phyloP scores from a whole-genome alignment of 148 eudicot genomes.

The Persicaria tinctoria region DNA sequence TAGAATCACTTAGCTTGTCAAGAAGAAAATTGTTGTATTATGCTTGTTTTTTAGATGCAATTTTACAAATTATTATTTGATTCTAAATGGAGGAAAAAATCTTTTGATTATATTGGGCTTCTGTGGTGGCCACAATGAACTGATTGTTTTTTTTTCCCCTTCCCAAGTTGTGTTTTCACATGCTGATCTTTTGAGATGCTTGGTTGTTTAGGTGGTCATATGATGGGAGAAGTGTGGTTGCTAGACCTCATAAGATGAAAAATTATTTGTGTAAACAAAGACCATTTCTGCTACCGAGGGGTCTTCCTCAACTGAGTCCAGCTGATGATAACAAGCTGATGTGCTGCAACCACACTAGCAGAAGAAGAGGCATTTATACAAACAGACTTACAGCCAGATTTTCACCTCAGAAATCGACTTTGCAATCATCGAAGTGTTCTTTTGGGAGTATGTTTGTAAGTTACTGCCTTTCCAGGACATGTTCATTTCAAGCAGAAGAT shows the following conservation, averaged over 20 bases:
- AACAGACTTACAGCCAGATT: conserved; percentile 37
- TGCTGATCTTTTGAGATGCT: background rate
- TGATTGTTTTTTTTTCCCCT: background rate
- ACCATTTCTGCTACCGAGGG: conserved; percentile 15
- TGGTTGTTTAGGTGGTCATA: conserved; percentile 28
- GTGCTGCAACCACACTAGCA: conserved; percentile 35
- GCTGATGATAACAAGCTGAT: conserved; percentile 18
- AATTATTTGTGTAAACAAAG: conserved; percentile 22
- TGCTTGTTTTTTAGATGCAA: background rate
- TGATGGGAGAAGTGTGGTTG: conserved; percentile 20
- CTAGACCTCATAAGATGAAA: conserved; percentile 22
- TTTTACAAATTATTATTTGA: background rate
- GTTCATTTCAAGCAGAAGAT: background rate
- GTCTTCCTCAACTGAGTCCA: conserved; percentile 16
- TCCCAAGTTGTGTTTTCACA: background rate
- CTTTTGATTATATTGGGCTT: background rate
- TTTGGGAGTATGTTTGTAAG: conserved; percentile 46
- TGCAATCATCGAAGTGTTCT: conserved; percentile 34
- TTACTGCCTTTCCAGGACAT: conserved; percentile 17
- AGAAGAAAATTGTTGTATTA: background rate
- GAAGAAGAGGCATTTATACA: conserved; percentile 27
- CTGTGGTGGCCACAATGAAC: background rate
- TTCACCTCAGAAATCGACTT: conserved; percentile 47
- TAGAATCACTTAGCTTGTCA: background rate
- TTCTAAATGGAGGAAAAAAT: background rate